Conservation (phyloP, 177 flowering plant genomes). For the Vitis hybrid region DNA sequence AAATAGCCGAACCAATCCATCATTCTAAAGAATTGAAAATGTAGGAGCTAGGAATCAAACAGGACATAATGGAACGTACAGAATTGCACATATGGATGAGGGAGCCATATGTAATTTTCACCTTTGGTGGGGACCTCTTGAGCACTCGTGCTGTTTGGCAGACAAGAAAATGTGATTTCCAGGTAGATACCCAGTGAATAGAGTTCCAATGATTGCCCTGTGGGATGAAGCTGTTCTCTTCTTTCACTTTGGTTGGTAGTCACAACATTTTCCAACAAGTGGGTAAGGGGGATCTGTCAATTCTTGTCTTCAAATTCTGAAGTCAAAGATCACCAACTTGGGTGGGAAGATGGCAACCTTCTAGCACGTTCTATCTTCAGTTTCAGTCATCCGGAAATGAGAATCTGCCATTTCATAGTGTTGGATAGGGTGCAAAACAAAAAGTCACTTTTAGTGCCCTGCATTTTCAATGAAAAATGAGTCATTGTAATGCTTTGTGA, state of each 20-base stretch:
- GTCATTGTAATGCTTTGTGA: no score
- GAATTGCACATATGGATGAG: no score
- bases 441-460: no score
- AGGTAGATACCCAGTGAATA: conserved; percentile 1
- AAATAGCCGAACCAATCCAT: background rate
- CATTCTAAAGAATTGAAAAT: background rate
- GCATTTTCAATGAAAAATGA: no score
- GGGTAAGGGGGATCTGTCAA: no score
- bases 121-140: background rate
- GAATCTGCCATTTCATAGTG: no score
- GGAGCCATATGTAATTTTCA: background rate
- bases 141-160: background rate
- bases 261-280: background rate
- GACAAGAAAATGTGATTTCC: conserved; percentile 19
- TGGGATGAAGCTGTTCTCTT: conserved; percentile 1
- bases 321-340: no score
- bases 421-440: no score
- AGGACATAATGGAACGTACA: background rate
- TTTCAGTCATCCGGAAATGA: background rate
- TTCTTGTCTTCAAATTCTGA: no score
- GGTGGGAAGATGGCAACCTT: no score
- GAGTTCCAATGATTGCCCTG: background rate
- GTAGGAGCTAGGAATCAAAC: background rate
- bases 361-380: background rate
- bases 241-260: background rate